Conservation (phyloP, 768 basidiomycete genomes). For the Termitomyces sp. region DNA sequence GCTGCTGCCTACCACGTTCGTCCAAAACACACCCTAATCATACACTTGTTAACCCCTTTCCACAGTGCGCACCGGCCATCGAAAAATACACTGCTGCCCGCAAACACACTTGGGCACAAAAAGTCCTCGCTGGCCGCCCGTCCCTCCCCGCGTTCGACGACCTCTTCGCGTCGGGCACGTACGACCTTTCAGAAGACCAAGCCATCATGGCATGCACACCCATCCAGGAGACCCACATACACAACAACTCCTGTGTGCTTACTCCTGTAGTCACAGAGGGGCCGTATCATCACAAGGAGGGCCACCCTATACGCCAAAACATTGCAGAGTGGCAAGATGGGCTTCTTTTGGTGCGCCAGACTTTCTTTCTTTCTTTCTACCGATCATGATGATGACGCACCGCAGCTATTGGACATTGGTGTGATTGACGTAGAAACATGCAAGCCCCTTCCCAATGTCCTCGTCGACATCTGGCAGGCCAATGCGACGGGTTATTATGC, state of each 20-base stretch:
- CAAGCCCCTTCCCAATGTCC: slow-evolving; percentile 45
- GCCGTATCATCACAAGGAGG: slow-evolving; percentile 45
- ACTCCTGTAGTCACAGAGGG: slow-evolving; percentile 50
- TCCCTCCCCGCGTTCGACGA: slow-evolving; percentile 33
- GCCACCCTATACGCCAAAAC: slow-evolving; percentile 47
- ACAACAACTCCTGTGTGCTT: slow-evolving; percentile 51
- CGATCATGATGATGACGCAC: too few relatives aligned
- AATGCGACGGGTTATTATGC: slow-evolving; percentile 52
- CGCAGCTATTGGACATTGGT: slow-evolving; percentile 45
- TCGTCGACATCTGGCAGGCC: slow-evolving; percentile 58
- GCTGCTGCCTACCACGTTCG: slow-evolving; percentile 47
- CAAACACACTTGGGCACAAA: slow-evolving; percentile 41
- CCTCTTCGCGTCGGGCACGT: slow-evolving; percentile 34
- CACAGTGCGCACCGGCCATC: slow-evolving; percentile 46
- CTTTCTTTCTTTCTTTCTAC: too few relatives aligned
- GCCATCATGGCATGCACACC: slow-evolving; percentile 39
- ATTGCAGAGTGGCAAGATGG: slow-evolving; percentile 51
- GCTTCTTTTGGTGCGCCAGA: slow-evolving; percentile 32
- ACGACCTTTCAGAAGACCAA: slow-evolving; percentile 26
- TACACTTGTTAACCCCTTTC: too few relatives aligned
- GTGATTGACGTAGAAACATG: slow-evolving; percentile 56
- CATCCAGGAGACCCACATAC: slow-evolving; percentile 39
- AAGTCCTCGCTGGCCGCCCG: slow-evolving; percentile 34
- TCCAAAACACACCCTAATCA: not conserved
- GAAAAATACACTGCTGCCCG: slow-evolving; percentile 45